Percentiles rank a stretch among this genome's conserved stretches.
Evolutionary conservation across 345 rosid genomes (phyloP).

Genomic region (Euphorbia tirucalli): DNA sequence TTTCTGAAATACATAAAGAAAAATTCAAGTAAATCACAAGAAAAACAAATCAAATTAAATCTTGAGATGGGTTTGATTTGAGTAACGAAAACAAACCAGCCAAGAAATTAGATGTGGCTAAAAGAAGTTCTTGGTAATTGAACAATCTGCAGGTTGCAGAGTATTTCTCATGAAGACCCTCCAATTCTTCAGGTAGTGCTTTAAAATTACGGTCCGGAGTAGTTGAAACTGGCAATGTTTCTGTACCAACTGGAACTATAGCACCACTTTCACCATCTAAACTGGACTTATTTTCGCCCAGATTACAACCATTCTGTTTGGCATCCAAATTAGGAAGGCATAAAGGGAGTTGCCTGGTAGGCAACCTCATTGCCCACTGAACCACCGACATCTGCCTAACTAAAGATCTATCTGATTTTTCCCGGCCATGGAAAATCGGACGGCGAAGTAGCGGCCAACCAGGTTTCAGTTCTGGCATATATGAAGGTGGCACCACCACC

Average conservation of each 20-base stretch:
- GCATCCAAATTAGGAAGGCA: conserved; percentile 8
- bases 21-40: neutral
- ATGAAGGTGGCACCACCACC: no score
- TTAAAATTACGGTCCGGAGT: conserved; percentile 32
- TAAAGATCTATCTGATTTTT: conserved; percentile 35
- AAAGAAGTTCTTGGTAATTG: conserved; percentile 46
- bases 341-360: conserved; percentile 21
- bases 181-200: conserved; percentile 26
- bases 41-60: neutral
- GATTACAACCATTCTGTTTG: no score
- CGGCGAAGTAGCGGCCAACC: conserved; percentile 94
- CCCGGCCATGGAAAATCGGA: no score
- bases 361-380: conserved; percentile 33
- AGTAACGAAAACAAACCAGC: conserved; percentile 47
- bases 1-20: conserved; percentile 42
- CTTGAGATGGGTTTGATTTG: neutral
- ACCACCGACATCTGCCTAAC: conserved; percentile 45
- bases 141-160: conserved; percentile 35
- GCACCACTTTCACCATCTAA: conserved; percentile 42
- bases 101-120: conserved; percentile 60
- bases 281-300: neutral
- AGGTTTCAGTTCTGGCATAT: no score
- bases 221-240: conserved; percentile 25
- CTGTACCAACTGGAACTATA: conserved; percentile 41
- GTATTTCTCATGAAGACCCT: conserved; percentile 30